Percentiles rank a stretch among this genome's conserved stretches.
These are phyloP conservation scores for barley (Hordeum vulgare) DNA, from an alignment of 176 grass and related monocot genomes.

Conservation along the genomic window DNA sequence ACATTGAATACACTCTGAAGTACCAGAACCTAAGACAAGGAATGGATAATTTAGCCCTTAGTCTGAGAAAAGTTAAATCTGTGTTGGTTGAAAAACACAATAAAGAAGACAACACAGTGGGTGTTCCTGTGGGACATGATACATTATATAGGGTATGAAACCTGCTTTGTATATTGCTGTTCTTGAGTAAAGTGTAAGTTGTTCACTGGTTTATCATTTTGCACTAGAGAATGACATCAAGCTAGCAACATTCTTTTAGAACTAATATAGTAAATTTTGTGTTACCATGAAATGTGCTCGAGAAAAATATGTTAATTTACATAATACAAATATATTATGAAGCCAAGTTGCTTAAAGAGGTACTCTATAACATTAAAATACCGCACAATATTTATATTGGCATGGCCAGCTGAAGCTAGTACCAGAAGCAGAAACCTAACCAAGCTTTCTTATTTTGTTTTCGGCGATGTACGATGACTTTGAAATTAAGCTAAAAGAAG, in stretches of 20 bases:
- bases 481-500: constrained; percentile 56
- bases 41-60: constrained; percentile 53
- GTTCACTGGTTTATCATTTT: background rate
- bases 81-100: constrained; percentile 48
- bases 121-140: too few species aligned
- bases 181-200: background rate
- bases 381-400: background rate
- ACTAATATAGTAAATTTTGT: constrained; percentile 3
- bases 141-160: constrained; percentile 25
- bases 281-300: background rate
- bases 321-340: background rate
- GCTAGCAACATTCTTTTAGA: background rate
- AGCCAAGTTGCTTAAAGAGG: background rate
- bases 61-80: constrained; percentile 25
- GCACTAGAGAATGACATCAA: background rate
- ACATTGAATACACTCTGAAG: constrained; percentile 44
- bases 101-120: constrained; percentile 5
- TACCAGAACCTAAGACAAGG: constrained; percentile 46
- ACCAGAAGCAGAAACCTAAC: constrained; percentile 6
- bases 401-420: background rate
- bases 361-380: background rate
- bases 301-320: background rate
- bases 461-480: constrained; percentile 49
- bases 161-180: constrained; percentile 7
- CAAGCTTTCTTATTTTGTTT: background rate